Conservation (phyloP, 805 yeast genomes). For the Pichia thaimueangensis region DNA sequence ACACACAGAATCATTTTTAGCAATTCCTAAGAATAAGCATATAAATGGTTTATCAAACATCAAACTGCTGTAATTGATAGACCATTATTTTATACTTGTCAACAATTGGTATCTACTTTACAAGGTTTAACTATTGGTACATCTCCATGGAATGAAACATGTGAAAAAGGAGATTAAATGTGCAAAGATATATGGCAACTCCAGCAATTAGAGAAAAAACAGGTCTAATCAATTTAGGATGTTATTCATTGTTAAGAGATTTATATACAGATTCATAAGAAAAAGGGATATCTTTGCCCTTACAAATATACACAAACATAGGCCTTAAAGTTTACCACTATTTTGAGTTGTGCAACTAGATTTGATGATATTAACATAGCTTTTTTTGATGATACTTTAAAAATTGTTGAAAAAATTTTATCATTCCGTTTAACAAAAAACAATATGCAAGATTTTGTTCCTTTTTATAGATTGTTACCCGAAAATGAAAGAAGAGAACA, state of each 20-base stretch:
- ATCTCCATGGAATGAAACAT: constrained; percentile 36
- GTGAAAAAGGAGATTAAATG: constrained; percentile 32
- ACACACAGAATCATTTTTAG: constrained; percentile 18
- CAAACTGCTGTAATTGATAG: constrained; percentile 19
- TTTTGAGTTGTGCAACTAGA: constrained; percentile 35
- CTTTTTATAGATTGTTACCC: constrained; percentile 28
- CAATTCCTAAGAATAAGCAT: constrained; percentile 15
- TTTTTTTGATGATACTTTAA: constrained; percentile 26
- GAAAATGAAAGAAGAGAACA: constrained; percentile 23
- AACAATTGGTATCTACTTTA: constrained; percentile 22
- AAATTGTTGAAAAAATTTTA: constrained; percentile 27
- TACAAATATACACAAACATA: constrained; percentile 29
- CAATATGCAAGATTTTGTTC: constrained; percentile 34
- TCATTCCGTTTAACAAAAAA: constrained; percentile 32
- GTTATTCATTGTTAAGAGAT: constrained; percentile 28
- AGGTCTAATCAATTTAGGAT: constrained; percentile 30
- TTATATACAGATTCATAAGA: constrained; percentile 15
- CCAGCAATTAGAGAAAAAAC: constrained; percentile 32
- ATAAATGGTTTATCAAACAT: constrained; percentile 21
- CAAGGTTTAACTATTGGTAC: constrained; percentile 38
- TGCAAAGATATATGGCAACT: constrained; percentile 33
- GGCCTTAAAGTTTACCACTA: constrained; percentile 34
- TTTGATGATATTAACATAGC: constrained; percentile 26
- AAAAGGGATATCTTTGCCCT: constrained; percentile 19
- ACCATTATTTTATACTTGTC: constrained; percentile 21